Base-by-base conservation (phyloP, 306 rosid species). In the Quercus gilva region DNA sequence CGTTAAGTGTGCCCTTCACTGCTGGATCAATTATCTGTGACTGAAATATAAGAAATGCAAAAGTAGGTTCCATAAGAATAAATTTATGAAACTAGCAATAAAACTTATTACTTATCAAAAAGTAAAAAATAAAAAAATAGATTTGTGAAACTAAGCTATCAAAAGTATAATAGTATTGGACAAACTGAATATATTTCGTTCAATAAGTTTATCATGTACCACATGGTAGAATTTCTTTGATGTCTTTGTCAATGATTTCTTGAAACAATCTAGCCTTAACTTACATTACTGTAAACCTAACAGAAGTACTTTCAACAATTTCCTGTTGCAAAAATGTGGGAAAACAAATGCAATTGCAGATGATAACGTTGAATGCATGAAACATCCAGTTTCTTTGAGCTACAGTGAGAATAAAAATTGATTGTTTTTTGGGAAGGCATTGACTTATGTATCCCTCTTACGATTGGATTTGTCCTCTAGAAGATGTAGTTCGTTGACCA, bases 1-100 rank as follows among this genome's bases (percentile, higher is more conserved):
- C 77, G 65, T 79, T 78, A 41, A 79, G 82, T 8, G 82, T 72
- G 72, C 82, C 82, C 82, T 79, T 60, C 77, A 79, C 25, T 4
- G 77, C 77, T 43, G 82, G 82, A 58, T 79, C 82, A 71, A 79
- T 71, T 59, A 79, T 2, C 31, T 72, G 72, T 1, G 51, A 45
- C 72, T 71, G 82, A 31, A 31, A 2, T 3, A 65, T 65, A 1
- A 65, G 21, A 17, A 65, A 31, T 65, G 21, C 6, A 2, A 14
- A 29, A 65, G 21, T 65, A 65, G 71, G 20, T 61, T 7, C 7
- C 20, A 31, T 65, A 6, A 29, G 49, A 31, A 33, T 65, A 31
- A 31, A 31, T 5, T 31, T 31, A 31, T 31, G 35, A 31, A 31
- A 31, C 25, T 23, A 23, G 1, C 25, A 23, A 23, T 23, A 23